These are phyloP conservation scores for Caloboletus firmus DNA, from an alignment of 1,284 basidiomycete species.

Conservation along the genomic window DNA sequence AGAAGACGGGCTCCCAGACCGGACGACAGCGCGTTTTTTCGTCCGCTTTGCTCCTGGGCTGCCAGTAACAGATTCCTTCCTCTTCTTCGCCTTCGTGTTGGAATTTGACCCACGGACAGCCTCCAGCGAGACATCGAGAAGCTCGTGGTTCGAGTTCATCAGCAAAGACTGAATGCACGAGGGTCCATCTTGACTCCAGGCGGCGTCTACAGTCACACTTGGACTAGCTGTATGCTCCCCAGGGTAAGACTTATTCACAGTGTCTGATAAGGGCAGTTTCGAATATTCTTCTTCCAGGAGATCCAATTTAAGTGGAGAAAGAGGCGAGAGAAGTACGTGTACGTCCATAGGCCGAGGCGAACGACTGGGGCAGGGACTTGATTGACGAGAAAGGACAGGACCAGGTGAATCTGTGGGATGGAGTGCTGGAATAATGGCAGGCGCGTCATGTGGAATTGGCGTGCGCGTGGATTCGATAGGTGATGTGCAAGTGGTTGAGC, in stretches of 20 bases:
- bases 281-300: conserved; percentile 14
- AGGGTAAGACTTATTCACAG: conserved; percentile 20
- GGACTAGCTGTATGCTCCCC: neutral
- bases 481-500: conserved; percentile 9
- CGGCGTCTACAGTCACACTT: neutral
- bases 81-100: conserved; percentile 12
- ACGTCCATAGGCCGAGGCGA: neutral
- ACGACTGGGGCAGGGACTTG: neutral
- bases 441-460: neutral
- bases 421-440: neutral
- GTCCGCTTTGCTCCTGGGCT: neutral
- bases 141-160: neutral
- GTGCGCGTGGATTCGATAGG: conserved; percentile 7
- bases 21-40: conserved; percentile 9
- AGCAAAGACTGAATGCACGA: conserved; percentile 1
- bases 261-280: conserved; percentile 28
- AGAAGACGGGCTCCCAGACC: neutral
- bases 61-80: neutral
- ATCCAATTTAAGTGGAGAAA: conserved; percentile 29
- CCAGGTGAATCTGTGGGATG: neutral
- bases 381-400: conserved; percentile 1
- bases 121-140: neutral
- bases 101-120: neutral
- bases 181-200: neutral
- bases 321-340: conserved; percentile 12